Base-by-base conservation (phyloP, 371 early-diverging fungal genomes). In the Coemansia sp. region DNA sequence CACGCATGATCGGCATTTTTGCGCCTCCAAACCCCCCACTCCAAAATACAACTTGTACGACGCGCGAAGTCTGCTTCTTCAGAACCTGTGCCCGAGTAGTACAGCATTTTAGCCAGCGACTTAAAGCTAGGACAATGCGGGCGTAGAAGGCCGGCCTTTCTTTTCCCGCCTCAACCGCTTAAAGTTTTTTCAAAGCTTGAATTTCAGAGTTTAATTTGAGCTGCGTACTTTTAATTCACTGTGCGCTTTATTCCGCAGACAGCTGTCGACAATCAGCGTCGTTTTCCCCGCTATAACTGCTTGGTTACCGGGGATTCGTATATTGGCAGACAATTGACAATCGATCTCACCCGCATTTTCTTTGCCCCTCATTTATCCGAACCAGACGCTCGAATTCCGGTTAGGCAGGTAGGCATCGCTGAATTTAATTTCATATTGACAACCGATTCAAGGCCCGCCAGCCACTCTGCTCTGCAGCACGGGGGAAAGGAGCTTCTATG, bases 1-100 rank as follows among this genome's bases (percentile, higher is more conserved):
- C 52, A 14, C 52, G 52, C 52, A 52, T 52, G 52, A 52, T 52
- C 52, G 50, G 36, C 52, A 52, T 52, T 52, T 52, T 16, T 52
- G 52, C 52, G 52, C 18, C 3, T 44, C 1, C 16, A 16, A 9
- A 18, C 46, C 52, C 47, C 52, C 52, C 52, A 52, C 52, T 52
- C 52, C 52, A 52, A 52, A 32, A 33, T 14, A n/a, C 36, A 16
- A 18, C 34, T 52, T 36, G 33, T 52, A 36, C 36, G 9, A 33
- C 36, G 8, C 52, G 7, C 7, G n/a, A 14, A 14, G 8, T 31
- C 51, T 16, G n/a, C 36, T 14, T 8, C n/a, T 36, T 36, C 46
- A 44, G 18, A 44, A 18, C 18, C 18, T 44, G 46, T 24, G 24
- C 24, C 24, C 24, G 24, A 24, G 46, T 44, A 18, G 46, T 44